Base-by-base conservation (phyloP, 768 basidiomycete species). In the Leccinum obscurum region DNA sequence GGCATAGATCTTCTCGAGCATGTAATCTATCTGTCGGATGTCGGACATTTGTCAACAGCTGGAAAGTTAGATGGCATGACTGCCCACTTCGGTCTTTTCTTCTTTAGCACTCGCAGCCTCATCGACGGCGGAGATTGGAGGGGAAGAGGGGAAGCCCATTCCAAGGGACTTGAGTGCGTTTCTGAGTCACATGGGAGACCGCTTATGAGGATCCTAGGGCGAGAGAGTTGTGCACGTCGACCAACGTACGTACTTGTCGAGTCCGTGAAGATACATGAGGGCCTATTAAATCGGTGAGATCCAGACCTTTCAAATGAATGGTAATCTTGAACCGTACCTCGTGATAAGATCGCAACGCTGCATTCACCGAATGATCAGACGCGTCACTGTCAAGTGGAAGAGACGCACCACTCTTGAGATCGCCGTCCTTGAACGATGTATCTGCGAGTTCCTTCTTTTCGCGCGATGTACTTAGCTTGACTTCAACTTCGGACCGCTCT, bases 1-100 rank as follows among this genome's bases (percentile, higher is more conserved):
- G 4, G 89, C 84, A 63, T 93, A 90, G 51, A 93, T 85, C 77
- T 89, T 93, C 74, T 90, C 90, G 20, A 91, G 72, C 41, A 92
- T 79, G 10, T 85, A 77, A 70, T 93, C 92, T 20, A 85, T 80
- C 92, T 93, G 37, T 52, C 28, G 26, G n/a, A 37, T 93, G 37
- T 52, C 28, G 26, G 30, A 37, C n/a, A 17, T 34, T 46, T 15
- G 55, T 50, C 17, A 11, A 52, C 6, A 26, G n/a, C 46, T 41
- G 49, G 54, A 58, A 24, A n/a, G 17, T 13, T 41, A 10, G 37
- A 55, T 22, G 35, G 10, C 6, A 44, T 20, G 24, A 22, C 20
- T 9, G 61, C 76, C 49, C 55, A 88, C 90, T 80, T 90, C 90
- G 0, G 88, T 87, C 76, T 80, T 86, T 64, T 85, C 83, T 66